Conservation (phyloP, 495 filamentous ascomycete species). For the Chaetomidium leptoderma region DNA sequence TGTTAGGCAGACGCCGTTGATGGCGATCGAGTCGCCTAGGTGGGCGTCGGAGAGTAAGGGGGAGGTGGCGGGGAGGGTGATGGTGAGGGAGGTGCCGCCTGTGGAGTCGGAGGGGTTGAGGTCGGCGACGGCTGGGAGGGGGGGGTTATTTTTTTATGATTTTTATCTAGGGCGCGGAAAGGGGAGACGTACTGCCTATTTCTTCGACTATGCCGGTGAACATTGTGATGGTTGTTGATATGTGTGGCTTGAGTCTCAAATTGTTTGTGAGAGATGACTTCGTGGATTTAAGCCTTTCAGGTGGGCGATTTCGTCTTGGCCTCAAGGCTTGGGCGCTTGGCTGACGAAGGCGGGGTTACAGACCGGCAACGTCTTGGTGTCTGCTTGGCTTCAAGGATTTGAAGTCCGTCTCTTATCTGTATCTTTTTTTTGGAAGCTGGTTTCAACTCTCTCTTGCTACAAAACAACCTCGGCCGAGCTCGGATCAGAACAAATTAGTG, state of each 20-base stretch:
- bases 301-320: no score
- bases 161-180: slow-evolving; percentile 2
- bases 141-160: slow-evolving; percentile 6
- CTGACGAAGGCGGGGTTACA: no score
- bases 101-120: slow-evolving; percentile 76
- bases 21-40: slow-evolving; percentile 85
- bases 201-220: slow-evolving; percentile 97
- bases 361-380: no score
- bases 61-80: slow-evolving; percentile 58
- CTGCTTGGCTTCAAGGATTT: no score
- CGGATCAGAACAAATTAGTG: neutral
- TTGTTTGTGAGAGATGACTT: neutral
- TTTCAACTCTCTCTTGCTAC: no score
- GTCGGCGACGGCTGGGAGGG: slow-evolving; percentile 65
- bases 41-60: slow-evolving; percentile 75
- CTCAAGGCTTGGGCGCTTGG: no score
- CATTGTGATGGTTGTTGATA: slow-evolving; percentile 50
- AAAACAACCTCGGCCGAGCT: no score
- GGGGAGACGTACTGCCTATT: slow-evolving; percentile 69
- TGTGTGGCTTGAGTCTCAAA: neutral
- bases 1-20: slow-evolving; percentile 90
- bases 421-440: no score
- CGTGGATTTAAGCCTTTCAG: no score
- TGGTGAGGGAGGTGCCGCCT: slow-evolving; percentile 85
- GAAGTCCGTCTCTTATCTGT: no score